These are phyloP conservation scores for Limnanthes douglasii DNA, from an alignment of 345 rosid species.

Conservation along the genomic window DNA sequence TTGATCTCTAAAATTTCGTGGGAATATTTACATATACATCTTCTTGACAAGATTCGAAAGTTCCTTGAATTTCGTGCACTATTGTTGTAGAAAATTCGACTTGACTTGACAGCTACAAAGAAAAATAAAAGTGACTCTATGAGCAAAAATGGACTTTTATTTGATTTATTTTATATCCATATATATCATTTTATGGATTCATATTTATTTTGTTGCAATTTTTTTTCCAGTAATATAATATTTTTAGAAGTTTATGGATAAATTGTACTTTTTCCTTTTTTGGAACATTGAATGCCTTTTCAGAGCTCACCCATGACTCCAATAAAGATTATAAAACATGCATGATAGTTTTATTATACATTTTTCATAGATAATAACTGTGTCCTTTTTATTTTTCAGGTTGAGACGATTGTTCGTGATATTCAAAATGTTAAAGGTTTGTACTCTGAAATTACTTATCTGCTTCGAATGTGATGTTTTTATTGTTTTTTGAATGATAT, in stretches of 20 bases:
- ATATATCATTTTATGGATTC: too few species aligned
- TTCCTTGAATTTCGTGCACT: slow-evolving; percentile 42
- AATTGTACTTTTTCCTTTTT: slow-evolving; percentile 15
- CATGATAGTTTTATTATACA: slow-evolving; percentile 3
- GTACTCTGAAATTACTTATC: slow-evolving; percentile 7
- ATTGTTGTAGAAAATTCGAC: too few species aligned
- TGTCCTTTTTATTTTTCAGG: slow-evolving; percentile 22
- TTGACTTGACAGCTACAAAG: too few species aligned
- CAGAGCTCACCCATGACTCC: slow-evolving; percentile 1
- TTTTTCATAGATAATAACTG: slow-evolving; percentile 4
- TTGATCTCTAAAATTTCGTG: too few species aligned
- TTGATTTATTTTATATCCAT: too few species aligned
- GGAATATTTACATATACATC: too few species aligned
- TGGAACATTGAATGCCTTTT: slow-evolving; percentile 16
- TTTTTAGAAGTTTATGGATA: not conserved
- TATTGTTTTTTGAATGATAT: too few species aligned
- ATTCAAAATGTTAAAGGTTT: slow-evolving; percentile 32
- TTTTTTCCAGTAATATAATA: not conserved
- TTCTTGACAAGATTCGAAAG: slow-evolving; percentile 6
- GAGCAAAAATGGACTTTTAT: too few species aligned
- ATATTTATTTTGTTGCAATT: too few species aligned
- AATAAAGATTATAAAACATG: slow-evolving; percentile 5
- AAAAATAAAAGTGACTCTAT: too few species aligned
- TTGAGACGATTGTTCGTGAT: slow-evolving; percentile 19
- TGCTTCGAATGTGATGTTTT: slow-evolving; percentile 6